Evolutionary conservation across 2,329 filamentous ascomycete genomes (phyloP).

Genomic region (Akanthomyces uredinophilus): DNA sequence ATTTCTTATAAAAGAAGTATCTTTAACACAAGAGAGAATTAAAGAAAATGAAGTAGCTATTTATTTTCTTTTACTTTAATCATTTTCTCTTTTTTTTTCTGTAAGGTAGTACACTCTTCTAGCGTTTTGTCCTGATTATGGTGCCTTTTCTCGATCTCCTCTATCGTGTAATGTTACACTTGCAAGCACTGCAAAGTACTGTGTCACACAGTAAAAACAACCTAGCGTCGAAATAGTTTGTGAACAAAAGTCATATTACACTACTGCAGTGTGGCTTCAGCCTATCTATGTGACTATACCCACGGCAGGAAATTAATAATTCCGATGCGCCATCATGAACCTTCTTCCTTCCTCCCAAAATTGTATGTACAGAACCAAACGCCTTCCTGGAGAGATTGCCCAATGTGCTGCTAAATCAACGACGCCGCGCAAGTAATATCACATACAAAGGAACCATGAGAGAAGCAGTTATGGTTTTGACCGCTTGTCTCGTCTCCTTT

Average conservation of each 20-base stretch:
- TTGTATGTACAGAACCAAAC: slow-evolving; percentile 11
- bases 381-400: not conserved
- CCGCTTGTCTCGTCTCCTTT: slow-evolving; percentile 56
- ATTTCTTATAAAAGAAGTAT: not conserved
- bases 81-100: not conserved
- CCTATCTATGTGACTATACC: not conserved
- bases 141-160: not conserved
- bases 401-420: not conserved
- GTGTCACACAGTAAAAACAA: not conserved
- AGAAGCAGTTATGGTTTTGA: slow-evolving; percentile 35
- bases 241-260: slow-evolving; percentile 1
- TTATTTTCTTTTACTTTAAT: no score
- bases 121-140: not conserved
- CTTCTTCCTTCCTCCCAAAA: not conserved
- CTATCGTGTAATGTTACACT: not conserved
- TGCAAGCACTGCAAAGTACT: not conserved
- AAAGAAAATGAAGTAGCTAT: no score
- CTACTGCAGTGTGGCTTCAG: not conserved
- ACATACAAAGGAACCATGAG: not conserved
- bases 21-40: no score
- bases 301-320: not conserved
- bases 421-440: not conserved
- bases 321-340: slow-evolving; percentile 2
- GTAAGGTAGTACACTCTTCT: not conserved
- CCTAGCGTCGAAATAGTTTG: not conserved